Base-by-base conservation (phyloP, 306 rosid genomes). In the Corylus avellana region DNA sequence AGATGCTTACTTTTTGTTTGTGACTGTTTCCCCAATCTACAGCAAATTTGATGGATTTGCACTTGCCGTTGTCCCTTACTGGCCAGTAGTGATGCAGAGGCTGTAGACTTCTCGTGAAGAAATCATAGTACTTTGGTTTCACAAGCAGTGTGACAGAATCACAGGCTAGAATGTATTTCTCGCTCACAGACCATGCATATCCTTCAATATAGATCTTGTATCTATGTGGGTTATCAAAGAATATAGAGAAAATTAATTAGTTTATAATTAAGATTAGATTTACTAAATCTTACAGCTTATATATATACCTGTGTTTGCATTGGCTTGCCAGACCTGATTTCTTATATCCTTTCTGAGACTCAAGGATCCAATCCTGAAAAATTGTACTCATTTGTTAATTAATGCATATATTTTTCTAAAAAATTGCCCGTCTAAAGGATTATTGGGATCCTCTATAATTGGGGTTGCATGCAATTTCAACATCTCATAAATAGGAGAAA, bases 41-140 rank as follows among this genome's bases (percentile, higher is more conserved):
- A 2, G 87, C 81, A 22, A 83, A 86, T 44, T 86, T 80, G 17
- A 83, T 78, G 66, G 89, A 86, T 54, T 46, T 80, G 80, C 87
- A 86, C 13, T 86, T 83, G 77, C 72, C 57, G 12, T 80, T 48
- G 25, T 71, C 51, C 50, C 75, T 80, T 53, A 80, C 12, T 20
- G 89, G 89, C 85, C 87, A 86, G 75, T 86, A 83, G 68, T 86
- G 89, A 66, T 18, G 80, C 35, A 83, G n/a, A 27, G 89, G 89
- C 48, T 78, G 66, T 3, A 86, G 74, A 20, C 77, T 58, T 83
- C 87, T 86, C 1, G 78, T 83, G 83, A 83, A 83, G 84, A 86
- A 83, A 67, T 86, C 89, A 20, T 86, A 81, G 72, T 32, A 83
- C 0, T 9, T 46, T 13, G 87, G 85, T 48, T 78, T 80, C 27